phyloP scores from a whole-genome alignment of 352 stramenopile species.

The Phytophthora colocasiae region DNA sequence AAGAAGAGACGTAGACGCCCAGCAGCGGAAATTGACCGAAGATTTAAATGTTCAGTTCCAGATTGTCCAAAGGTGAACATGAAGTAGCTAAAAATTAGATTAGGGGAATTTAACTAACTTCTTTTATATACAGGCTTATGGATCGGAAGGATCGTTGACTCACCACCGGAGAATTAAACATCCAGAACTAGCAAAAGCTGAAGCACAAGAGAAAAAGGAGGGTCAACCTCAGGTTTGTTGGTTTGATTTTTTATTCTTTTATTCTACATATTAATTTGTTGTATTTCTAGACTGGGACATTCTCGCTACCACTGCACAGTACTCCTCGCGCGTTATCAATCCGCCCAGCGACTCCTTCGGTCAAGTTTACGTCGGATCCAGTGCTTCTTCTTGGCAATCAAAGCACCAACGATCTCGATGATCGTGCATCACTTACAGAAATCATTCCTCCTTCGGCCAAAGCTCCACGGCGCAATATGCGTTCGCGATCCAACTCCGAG shows the following conservation, averaged over 20 bases:
- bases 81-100: constrained; percentile 10
- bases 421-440: not conserved
- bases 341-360: constrained; percentile 53
- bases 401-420: constrained; percentile 2
- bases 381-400: constrained; percentile 17
- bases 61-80: constrained; percentile 58
- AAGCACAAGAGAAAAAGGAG: constrained; percentile 42
- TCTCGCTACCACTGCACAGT: constrained; percentile 61
- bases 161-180: constrained; percentile 88
- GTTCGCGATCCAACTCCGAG: constrained; percentile 82
- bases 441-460: constrained; percentile 34
- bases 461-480: constrained; percentile 45
- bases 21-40: constrained; percentile 85
- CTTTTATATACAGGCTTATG: constrained; percentile 63
- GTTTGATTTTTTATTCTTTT: constrained; percentile 9
- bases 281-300: constrained; percentile 37
- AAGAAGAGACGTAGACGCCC: constrained; percentile 81
- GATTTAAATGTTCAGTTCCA: constrained; percentile 57
- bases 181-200: constrained; percentile 40
- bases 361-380: constrained; percentile 23
- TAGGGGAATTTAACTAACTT: not conserved
- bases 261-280: not conserved
- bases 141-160: constrained; percentile 79
- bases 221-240: constrained; percentile 32
- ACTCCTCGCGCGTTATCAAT: constrained; percentile 57